Base-by-base conservation (phyloP, 2,329 filamentous ascomycete genomes). In the Malbranchea cinnamomea region DNA sequence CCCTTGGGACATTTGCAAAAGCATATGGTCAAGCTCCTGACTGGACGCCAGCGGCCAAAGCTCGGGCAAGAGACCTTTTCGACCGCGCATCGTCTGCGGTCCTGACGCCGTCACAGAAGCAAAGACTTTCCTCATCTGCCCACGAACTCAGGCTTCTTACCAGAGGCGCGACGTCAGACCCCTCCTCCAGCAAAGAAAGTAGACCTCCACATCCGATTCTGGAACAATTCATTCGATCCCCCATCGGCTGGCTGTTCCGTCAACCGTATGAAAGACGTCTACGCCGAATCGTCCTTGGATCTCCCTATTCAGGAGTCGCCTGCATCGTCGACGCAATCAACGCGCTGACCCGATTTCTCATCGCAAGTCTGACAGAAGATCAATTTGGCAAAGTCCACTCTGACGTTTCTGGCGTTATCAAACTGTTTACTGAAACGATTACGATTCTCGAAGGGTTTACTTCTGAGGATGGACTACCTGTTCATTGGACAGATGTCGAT, bases 301-400 rank as follows among this genome's bases (percentile, higher is more conserved):
- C 67, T 0, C 84, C 84, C 0, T 74, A 78, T 45, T 78, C 76
- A 3, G 74, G 79, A 46, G 59, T 72, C 1, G 70, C 69, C 17
- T 58, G 78, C 10, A 76, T 83, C 41, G 55, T 78, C 29, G 74
- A 87, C 47, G 78, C 81, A 2, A 64, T 75, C n/a, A 71, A 74
- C 35, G 69, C 77, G 0, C 57, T 89, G 22, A 72, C 71, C 8
- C 65, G 68, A 28, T 63, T 95, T 16, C 69, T 80, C 1, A 67
- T 82, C 3, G 68, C 69, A 37, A 87, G 79, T 52, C 56, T 94
- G 31, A 60, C 62, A 3, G 85, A 95, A 52, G 87, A 95, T 49
- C 67, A 68, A 26, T 89, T 74, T 47, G 87, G 87, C 9, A 79
- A 81, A 42, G 87, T 91, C n/a, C 78, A 91, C 41, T 66, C 74